Conservation (phyloP, 306 rosid species). For the Glycyrrhiza uralensis region DNA sequence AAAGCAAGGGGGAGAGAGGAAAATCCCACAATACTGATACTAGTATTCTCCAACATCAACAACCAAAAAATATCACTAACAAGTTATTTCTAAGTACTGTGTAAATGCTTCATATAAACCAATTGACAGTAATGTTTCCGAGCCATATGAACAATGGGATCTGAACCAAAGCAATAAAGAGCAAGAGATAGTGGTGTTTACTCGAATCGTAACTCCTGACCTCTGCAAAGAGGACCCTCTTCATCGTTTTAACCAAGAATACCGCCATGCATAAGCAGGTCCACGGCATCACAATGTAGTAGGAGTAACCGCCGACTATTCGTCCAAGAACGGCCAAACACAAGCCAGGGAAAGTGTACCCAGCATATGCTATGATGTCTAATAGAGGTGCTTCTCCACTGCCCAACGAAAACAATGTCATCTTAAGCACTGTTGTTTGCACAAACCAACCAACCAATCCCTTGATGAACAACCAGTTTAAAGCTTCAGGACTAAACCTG, state of each 20-base stretch:
- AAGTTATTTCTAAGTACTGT: slow-evolving; percentile 17
- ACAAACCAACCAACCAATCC: slow-evolving; percentile 88
- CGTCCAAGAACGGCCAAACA: slow-evolving; percentile 75
- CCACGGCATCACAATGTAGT: slow-evolving; percentile 85
- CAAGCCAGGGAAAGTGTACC: slow-evolving; percentile 75
- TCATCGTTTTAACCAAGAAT: slow-evolving; percentile 93
- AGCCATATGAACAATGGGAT: slow-evolving; percentile 90
- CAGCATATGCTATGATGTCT: slow-evolving; percentile 83
- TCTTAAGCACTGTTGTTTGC: slow-evolving; percentile 71
- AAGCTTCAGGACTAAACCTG: slow-evolving; percentile 93
- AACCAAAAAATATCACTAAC: not conserved
- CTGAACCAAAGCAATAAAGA: slow-evolving; percentile 84
- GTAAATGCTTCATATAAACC: slow-evolving; percentile 56
- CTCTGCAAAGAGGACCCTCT: slow-evolving; percentile 87
- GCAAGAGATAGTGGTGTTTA: slow-evolving; percentile 83
- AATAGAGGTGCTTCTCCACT: slow-evolving; percentile 77
- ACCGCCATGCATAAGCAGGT: slow-evolving; percentile 88
- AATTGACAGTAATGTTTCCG: slow-evolving; percentile 80
- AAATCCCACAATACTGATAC: not conserved
- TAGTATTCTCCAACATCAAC: slow-evolving; percentile 1
- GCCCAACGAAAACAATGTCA: slow-evolving; percentile 63
- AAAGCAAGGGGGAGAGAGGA: not conserved
- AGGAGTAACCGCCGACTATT: slow-evolving; percentile 51
- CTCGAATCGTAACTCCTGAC: slow-evolving; percentile 85
- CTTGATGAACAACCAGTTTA: slow-evolving; percentile 86